These are phyloP conservation scores for Chaetomium strumarium DNA, from an alignment of 2,329 filamentous ascomycete species.

Conservation along the genomic window DNA sequence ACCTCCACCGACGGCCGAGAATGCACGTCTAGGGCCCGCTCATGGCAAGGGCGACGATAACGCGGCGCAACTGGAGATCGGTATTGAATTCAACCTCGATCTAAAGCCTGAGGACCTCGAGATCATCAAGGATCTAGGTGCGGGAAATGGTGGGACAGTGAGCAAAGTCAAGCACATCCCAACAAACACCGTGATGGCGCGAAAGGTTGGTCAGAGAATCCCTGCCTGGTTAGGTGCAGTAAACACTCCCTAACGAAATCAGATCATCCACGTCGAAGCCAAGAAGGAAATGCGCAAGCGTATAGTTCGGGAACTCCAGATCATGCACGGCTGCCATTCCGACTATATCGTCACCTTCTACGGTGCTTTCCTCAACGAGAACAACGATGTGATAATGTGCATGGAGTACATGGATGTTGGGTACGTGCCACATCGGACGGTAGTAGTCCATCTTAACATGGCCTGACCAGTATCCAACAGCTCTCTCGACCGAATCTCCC, in stretches of 20 bases:
- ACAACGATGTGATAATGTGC: conserved; percentile 97
- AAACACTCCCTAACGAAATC: conserved; percentile 21
- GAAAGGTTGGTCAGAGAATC: conserved; percentile 61
- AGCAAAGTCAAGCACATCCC: conserved; percentile 96
- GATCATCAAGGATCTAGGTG: conserved; percentile 87
- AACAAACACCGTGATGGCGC: conserved; percentile 93
- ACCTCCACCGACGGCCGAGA: conserved; percentile 64
- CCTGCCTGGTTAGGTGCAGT: background rate
- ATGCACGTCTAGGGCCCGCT: conserved; percentile 56
- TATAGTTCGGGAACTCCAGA: conserved; percentile 93
- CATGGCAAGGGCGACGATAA: conserved; percentile 53
- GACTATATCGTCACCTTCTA: conserved; percentile 98
- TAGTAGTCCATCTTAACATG: background rate
- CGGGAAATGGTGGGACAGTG: conserved; percentile 94
- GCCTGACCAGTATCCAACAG: conserved; percentile 41
- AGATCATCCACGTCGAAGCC: conserved; percentile 97
- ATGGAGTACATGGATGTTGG: conserved; percentile 99
- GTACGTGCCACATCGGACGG: conserved; percentile 52
- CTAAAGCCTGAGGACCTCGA: conserved; percentile 87
- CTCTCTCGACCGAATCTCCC: conserved; percentile 86
- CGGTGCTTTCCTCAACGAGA: conserved; percentile 92
- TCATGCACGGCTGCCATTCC: conserved; percentile 97
- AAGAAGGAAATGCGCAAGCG: conserved; percentile 96
- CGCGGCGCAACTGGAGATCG: conserved; percentile 78
- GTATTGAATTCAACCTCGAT: conserved; percentile 93